Evolutionary conservation across 345 rosid genomes (phyloP).

Genomic region (Punica granatum): DNA sequence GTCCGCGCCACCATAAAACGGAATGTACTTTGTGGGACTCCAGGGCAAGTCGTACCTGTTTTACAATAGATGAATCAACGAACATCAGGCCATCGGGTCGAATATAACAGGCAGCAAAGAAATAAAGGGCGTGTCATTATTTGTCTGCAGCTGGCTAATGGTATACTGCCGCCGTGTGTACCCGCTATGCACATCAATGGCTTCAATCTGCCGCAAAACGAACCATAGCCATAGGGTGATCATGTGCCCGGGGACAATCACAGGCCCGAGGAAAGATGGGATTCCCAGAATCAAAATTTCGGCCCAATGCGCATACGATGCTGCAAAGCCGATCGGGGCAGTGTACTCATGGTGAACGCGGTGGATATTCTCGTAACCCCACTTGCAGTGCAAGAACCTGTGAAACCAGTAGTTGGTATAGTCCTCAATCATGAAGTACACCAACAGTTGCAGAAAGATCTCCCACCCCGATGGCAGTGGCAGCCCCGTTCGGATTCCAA

Average conservation of each 20-base stretch:
- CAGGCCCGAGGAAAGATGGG: constrained; percentile 89
- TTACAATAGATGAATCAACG: not conserved
- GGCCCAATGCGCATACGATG: constrained; percentile 93
- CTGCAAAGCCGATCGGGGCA: constrained; percentile 81
- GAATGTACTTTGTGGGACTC: no score
- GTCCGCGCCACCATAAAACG: no score
- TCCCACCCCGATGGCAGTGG: constrained; percentile 75
- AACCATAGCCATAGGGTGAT: constrained; percentile 88
- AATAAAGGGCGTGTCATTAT: constrained; percentile 2
- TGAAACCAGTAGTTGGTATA: constrained; percentile 88
- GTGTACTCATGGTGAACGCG: no score
- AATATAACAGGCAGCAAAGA: not conserved
- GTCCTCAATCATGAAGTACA: constrained; percentile 76
- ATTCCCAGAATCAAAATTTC: constrained; percentile 84
- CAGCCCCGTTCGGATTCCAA: constrained; percentile 55
- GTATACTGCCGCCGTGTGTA: no score
- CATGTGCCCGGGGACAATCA: constrained; percentile 86
- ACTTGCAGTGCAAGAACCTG: no score
- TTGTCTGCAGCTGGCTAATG: no score
- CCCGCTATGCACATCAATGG: no score
- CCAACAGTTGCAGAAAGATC: constrained; percentile 49
- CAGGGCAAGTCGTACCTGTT: constrained; percentile 80
- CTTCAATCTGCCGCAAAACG: constrained; percentile 65
- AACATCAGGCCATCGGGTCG: not conserved
- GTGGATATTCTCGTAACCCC: no score